A percentile compares a stretch with the other conserved stretches of the same genome.
These are phyloP conservation scores for Apiospora saccharicola DNA, from an alignment of 2,329 filamentous ascomycete species.

Conservation along the genomic window DNA sequence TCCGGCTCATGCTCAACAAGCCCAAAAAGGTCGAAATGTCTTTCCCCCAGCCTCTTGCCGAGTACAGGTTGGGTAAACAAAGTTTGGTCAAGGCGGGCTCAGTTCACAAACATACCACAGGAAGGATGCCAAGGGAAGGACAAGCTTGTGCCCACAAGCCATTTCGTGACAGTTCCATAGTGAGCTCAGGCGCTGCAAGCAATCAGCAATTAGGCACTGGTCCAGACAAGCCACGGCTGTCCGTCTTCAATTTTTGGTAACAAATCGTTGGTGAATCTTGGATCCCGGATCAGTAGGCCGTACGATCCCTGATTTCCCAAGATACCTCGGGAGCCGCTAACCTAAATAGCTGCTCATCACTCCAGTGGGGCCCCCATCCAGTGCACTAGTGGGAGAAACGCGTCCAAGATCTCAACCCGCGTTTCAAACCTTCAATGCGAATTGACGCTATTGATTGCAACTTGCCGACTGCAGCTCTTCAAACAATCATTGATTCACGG, in stretches of 20 bases:
- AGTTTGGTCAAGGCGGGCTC: background rate
- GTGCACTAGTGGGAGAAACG: constrained; percentile 12
- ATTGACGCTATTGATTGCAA: constrained; percentile 11
- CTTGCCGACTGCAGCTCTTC: background rate
- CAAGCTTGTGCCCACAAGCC: background rate
- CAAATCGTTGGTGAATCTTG: background rate
- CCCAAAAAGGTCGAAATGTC: background rate
- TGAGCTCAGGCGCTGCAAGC: background rate
- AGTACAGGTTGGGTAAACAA: constrained; percentile 10
- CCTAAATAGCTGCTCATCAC: constrained; percentile 8
- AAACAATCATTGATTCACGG: constrained; percentile 10
- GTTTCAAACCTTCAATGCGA: constrained; percentile 18
- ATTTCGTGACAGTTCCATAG: background rate
- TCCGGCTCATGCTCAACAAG: constrained; percentile 5
- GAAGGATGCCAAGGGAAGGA: background rate
- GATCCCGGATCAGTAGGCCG: constrained; percentile 5
- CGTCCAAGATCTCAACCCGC: constrained; percentile 15
- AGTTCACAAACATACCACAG: background rate
- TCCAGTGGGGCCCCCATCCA: constrained; percentile 13
- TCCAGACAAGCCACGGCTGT: background rate
- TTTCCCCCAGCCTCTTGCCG: background rate
- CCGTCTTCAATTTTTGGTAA: background rate
- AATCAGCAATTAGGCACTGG: background rate
- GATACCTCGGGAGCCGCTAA: constrained; percentile 2
- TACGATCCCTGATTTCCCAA: constrained; percentile 13